phyloP scores from a whole-genome alignment of 208 protist species.

The Naegleria fowleri region DNA sequence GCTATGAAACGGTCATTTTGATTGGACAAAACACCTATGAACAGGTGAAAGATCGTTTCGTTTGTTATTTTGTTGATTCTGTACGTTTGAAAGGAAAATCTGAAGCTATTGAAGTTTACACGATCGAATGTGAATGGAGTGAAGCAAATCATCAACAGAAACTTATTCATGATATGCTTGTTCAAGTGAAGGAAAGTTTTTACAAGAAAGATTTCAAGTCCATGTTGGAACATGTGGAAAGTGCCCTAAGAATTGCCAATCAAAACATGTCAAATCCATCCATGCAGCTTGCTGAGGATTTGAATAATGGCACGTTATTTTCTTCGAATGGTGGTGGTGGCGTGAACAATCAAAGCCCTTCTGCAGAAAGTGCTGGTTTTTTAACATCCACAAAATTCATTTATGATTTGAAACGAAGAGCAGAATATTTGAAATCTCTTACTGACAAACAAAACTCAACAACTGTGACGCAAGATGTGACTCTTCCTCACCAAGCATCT shows the following conservation, averaged over 20 bases:
- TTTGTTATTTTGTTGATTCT: neutral
- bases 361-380: too few relatives aligned
- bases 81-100: neutral
- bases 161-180: neutral
- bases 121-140: neutral
- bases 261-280: neutral
- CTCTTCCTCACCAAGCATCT: too few relatives aligned
- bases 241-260: neutral
- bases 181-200: neutral
- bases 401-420: neutral
- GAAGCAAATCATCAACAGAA: neutral
- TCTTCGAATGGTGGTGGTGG: too few relatives aligned
- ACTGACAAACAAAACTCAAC: neutral
- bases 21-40: conserved; percentile 10
- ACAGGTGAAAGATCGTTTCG: neutral
- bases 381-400: neutral
- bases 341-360: too few relatives aligned
- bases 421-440: neutral
- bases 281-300: neutral
- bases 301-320: too few relatives aligned
- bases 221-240: neutral
- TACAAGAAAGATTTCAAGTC: neutral
- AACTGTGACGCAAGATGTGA: too few relatives aligned
- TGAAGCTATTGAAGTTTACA: neutral
- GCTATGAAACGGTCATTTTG: neutral